Evolutionary conservation across 2,329 filamentous ascomycete genomes (phyloP).

Genomic region (Venturia oleaginea): DNA sequence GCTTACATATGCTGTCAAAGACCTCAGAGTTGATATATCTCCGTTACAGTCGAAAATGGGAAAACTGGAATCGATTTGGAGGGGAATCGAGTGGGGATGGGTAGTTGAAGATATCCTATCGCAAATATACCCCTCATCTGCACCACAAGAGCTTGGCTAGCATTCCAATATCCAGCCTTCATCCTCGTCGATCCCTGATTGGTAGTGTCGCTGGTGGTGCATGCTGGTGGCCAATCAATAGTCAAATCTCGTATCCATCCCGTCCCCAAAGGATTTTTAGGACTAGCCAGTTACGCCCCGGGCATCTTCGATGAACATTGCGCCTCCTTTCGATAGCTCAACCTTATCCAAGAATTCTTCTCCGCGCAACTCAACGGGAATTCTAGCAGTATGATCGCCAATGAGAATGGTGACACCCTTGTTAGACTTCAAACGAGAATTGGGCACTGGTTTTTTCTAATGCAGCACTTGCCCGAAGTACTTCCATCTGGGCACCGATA

Average conservation of each 20-base stretch:
- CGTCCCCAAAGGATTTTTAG: background rate
- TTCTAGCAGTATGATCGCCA: too few relatives aligned
- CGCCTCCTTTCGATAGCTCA: background rate
- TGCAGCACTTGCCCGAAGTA: too few relatives aligned
- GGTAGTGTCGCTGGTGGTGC: background rate
- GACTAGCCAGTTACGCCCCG: background rate
- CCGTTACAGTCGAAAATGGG: background rate
- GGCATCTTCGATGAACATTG: background rate
- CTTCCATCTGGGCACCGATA: too few relatives aligned
- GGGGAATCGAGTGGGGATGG: background rate
- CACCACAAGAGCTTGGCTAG: background rate
- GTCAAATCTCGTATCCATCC: background rate
- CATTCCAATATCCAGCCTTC: background rate
- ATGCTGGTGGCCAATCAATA: background rate
- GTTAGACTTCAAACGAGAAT: too few relatives aligned
- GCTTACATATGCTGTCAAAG: too few relatives aligned
- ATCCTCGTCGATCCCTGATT: background rate
- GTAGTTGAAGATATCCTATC: background rate
- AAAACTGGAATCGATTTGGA: background rate
- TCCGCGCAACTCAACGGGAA: too few relatives aligned
- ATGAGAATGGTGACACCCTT: too few relatives aligned
- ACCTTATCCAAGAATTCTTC: background rate
- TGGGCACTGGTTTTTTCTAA: too few relatives aligned
- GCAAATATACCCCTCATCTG: background rate
- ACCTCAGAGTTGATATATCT: too few relatives aligned